phyloP scores from a whole-genome alignment of 257 asterid genomes.

The Scutellaria baicalensis region DNA sequence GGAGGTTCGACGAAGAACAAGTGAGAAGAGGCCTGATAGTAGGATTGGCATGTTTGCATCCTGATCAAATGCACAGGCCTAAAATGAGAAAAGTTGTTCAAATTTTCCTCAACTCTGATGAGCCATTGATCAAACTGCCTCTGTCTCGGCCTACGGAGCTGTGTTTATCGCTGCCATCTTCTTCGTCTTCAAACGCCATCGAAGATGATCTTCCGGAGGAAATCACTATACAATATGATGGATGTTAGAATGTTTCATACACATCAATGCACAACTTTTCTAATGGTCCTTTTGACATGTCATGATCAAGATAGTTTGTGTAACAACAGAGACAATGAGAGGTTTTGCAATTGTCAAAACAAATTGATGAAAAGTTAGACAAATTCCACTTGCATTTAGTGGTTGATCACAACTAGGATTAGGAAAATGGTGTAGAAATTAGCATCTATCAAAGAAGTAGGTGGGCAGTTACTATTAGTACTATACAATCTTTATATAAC shows the following conservation, averaged over 20 bases:
- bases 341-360: not conserved
- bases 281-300: no score
- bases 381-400: slow-evolving; percentile 1
- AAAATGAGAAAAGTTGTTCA: slow-evolving; percentile 56
- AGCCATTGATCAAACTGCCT: slow-evolving; percentile 46
- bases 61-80: slow-evolving; percentile 52
- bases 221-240: slow-evolving; percentile 28
- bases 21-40: slow-evolving; percentile 35
- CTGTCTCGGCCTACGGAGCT: slow-evolving; percentile 36
- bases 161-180: slow-evolving; percentile 38
- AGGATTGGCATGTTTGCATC: slow-evolving; percentile 65
- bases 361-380: not conserved
- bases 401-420: not conserved
- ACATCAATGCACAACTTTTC: no score
- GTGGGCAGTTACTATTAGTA: not conserved
- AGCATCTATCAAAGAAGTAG: slow-evolving; percentile 1
- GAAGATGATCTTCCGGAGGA: slow-evolving; percentile 21
- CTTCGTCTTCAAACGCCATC: slow-evolving; percentile 17
- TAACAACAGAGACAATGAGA: not conserved
- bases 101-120: slow-evolving; percentile 36
- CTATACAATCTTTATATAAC: not conserved
- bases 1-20: slow-evolving; percentile 32
- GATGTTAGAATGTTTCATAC: not conserved
- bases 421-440: not conserved
- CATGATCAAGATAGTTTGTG: no score